A percentile compares a stretch with the other conserved stretches of the same genome.
Conservation (phyloP, 148 eudicot genomes). For the Chenopodium berlandieri region DNA sequence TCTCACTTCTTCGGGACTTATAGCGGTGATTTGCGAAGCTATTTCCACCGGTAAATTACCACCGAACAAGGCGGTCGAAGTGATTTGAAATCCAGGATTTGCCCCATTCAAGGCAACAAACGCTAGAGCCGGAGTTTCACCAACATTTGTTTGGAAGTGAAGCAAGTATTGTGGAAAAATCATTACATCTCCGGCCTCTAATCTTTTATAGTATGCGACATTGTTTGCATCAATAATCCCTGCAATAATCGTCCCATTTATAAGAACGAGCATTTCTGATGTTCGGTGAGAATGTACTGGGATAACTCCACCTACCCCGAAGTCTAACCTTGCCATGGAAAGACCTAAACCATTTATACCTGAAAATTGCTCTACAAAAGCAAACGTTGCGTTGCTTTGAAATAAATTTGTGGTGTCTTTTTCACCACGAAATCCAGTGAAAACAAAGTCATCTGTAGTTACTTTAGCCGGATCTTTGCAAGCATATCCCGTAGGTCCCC, state of each 20-base stretch:
- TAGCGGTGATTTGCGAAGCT: too few relatives aligned
- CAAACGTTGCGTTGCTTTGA: background rate
- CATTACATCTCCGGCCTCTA: background rate
- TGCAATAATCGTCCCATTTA: background rate
- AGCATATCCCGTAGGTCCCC: background rate
- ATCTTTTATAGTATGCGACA: background rate
- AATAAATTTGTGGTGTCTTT: background rate
- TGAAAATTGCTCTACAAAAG: background rate
- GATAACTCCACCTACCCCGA: background rate
- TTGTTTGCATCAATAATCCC: background rate
- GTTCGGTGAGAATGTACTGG: background rate
- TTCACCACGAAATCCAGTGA: background rate
- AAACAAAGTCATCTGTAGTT: background rate
- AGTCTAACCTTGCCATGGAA: background rate
- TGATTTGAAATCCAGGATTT: too few relatives aligned
- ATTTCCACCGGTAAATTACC: too few relatives aligned
- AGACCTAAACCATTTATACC: background rate
- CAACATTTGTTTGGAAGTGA: too few relatives aligned
- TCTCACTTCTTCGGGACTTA: too few relatives aligned
- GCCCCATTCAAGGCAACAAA: too few relatives aligned
- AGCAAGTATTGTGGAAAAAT: too few relatives aligned
- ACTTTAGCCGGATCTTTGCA: too few relatives aligned
- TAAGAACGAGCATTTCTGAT: background rate
- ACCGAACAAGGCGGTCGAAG: too few relatives aligned
- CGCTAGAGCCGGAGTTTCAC: too few relatives aligned